A percentile compares a stretch with the other conserved stretches of the same genome.
Conservation (phyloP, 2,329 filamentous ascomycete genomes). For the Sphaerulina vaccinii region DNA sequence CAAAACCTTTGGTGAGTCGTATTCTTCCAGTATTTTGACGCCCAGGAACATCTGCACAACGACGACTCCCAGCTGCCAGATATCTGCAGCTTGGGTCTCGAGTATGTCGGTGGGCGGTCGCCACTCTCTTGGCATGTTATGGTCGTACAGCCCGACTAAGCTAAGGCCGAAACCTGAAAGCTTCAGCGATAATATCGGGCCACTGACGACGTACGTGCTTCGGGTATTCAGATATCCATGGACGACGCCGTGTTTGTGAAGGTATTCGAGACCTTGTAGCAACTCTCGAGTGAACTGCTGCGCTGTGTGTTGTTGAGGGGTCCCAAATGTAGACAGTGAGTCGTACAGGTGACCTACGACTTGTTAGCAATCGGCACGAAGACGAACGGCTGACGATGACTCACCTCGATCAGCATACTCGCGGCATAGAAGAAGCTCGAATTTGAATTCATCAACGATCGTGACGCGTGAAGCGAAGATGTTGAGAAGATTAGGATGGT, state of each 20-base stretch:
- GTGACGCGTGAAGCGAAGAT: conserved; percentile 64
- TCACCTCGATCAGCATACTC: conserved; percentile 29
- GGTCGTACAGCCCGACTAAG: conserved; percentile 53
- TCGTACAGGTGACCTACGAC: conserved; percentile 70
- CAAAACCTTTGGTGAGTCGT: conserved; percentile 73
- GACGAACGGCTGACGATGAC: not conserved
- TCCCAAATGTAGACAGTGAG: conserved; percentile 69
- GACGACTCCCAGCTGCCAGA: conserved; percentile 92
- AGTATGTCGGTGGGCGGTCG: conserved; percentile 11
- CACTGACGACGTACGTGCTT: conserved; percentile 27
- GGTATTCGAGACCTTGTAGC: conserved; percentile 81
- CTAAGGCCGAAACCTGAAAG: conserved; percentile 70
- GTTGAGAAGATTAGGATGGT: conserved; percentile 74
- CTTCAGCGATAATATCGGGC: conserved; percentile 52
- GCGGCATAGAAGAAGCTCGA: conserved; percentile 30
- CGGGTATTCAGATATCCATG: conserved; percentile 50
- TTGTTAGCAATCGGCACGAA: not conserved
- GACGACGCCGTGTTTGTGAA: conserved; percentile 79
- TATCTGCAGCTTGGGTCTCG: conserved; percentile 67
- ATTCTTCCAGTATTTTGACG: conserved; percentile 69
- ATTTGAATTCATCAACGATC: conserved; percentile 22
- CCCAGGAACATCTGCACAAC: conserved; percentile 95
- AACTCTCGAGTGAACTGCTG: conserved; percentile 90
- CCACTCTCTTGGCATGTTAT: conserved; percentile 27
- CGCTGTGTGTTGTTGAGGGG: conserved; percentile 69